phyloP scores from a whole-genome alignment of 73 alveolate species.

The Uronychia setigera region DNA sequence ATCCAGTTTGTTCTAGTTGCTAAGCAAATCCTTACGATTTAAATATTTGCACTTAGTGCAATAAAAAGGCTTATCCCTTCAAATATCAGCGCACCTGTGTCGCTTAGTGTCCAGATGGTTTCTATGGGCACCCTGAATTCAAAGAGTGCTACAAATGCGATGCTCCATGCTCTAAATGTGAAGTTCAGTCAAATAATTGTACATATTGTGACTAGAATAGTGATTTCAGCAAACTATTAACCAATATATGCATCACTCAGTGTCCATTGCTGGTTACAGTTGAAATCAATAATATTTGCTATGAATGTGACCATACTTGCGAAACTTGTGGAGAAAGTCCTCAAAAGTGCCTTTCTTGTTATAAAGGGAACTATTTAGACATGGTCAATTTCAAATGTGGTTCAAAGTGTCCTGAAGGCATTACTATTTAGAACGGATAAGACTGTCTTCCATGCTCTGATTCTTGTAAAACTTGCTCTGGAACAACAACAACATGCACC shows the following conservation, averaged over 20 bases:
- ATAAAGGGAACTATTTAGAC: neutral
- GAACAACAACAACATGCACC: slow-evolving; percentile 33
- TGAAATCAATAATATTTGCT: slow-evolving; percentile 20
- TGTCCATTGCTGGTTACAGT: slow-evolving; percentile 41
- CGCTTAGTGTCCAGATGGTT: slow-evolving; percentile 40
- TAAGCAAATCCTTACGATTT: slow-evolving; percentile 1
- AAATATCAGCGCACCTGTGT: slow-evolving; percentile 28
- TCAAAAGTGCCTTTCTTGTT: neutral
- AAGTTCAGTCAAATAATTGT: slow-evolving; percentile 21
- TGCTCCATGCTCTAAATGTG: slow-evolving; percentile 41
- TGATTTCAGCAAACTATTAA: slow-evolving; percentile 15
- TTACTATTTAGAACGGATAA: slow-evolving; percentile 7
- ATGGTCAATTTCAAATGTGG: neutral
- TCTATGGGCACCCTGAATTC: slow-evolving; percentile 21
- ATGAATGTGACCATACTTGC: slow-evolving; percentile 9
- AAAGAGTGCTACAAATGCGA: slow-evolving; percentile 38
- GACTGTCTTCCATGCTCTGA: slow-evolving; percentile 41
- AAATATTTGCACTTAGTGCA: slow-evolving; percentile 46
- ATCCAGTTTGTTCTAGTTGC: slow-evolving; percentile 44
- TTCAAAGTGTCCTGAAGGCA: slow-evolving; percentile 39
- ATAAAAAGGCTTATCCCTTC: slow-evolving; percentile 14
- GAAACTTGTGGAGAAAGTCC: neutral
- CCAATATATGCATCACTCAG: slow-evolving; percentile 19
- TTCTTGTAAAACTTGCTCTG: slow-evolving; percentile 54
- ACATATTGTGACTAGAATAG: slow-evolving; percentile 41